Conservation (phyloP, 768 basidiomycete species). For the Mrakia blollopis region DNA sequence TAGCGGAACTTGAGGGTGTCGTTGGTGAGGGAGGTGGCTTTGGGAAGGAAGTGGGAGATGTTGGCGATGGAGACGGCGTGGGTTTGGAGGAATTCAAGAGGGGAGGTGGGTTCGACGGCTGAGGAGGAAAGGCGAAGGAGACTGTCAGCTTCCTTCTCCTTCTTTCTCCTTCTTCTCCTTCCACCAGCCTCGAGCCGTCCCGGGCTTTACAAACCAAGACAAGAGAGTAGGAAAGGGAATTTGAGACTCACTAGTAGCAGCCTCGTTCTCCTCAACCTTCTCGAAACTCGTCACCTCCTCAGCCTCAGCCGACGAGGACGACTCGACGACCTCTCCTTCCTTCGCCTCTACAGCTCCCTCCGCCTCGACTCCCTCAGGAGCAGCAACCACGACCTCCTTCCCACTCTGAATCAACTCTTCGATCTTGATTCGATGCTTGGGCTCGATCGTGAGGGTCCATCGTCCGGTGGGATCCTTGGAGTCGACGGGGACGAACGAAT, state of each 20-base stretch:
- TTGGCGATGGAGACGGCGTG: conserved; percentile 81
- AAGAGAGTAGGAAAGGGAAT: not conserved
- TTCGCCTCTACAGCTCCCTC: conserved; percentile 8
- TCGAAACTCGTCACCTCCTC: conserved; percentile 43
- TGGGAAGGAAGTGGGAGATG: conserved; percentile 83
- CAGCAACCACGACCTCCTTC: conserved; percentile 39
- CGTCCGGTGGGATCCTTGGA: not conserved
- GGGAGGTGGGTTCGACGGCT: conserved; percentile 47
- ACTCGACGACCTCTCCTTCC: conserved; percentile 30
- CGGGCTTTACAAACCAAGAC: too few species aligned
- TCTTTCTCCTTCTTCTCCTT: conserved; percentile 9
- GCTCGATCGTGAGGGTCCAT: conserved; percentile 35
- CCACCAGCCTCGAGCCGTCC: too few species aligned
- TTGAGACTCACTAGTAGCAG: conserved; percentile 14
- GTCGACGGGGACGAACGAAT: conserved; percentile 17
- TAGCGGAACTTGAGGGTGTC: conserved; percentile 1
- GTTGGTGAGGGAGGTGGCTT: conserved; percentile 50
- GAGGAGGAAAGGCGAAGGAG: not conserved
- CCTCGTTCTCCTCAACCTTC: conserved; percentile 20
- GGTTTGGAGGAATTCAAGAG: conserved; percentile 61
- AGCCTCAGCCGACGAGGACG: too few species aligned
- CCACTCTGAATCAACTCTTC: conserved; percentile 46
- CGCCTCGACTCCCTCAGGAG: conserved; percentile 18
- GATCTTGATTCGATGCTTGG: conserved; percentile 30
- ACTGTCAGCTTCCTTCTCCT: not conserved